Evolutionary conservation across 2,329 filamentous ascomycete species (phyloP).

Genomic region (Elsinoe arachidis): DNA sequence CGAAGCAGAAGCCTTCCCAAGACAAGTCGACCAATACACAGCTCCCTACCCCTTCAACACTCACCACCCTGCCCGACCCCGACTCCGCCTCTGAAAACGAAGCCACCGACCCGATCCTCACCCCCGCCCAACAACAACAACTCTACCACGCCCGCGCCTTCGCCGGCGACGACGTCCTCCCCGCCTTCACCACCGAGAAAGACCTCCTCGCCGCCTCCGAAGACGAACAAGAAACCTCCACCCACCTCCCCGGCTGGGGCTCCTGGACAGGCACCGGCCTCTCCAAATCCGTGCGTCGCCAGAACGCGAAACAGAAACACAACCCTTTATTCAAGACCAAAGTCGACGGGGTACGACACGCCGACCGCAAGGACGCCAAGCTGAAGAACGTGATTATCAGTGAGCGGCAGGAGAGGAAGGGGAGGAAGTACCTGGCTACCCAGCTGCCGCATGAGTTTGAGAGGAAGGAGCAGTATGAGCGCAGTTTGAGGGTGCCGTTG

Average conservation of each 20-base stretch:
- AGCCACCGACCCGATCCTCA: slow-evolving; percentile 30
- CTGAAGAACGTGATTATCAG: slow-evolving; percentile 82
- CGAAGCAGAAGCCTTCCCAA: slow-evolving; percentile 15
- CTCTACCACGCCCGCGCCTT: slow-evolving; percentile 74
- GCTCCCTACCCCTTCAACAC: slow-evolving; percentile 34
- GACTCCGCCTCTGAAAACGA: slow-evolving; percentile 18
- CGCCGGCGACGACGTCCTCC: slow-evolving; percentile 74
- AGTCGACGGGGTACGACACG: slow-evolving; percentile 63
- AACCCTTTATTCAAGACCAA: slow-evolving; percentile 51
- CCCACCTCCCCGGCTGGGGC: slow-evolving; percentile 89
- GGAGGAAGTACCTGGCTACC: slow-evolving; percentile 76
- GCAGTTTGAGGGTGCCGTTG: slow-evolving; percentile 74
- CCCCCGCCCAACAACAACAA: slow-evolving; percentile 41
- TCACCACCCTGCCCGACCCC: slow-evolving; percentile 34
- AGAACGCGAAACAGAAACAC: slow-evolving; percentile 43
- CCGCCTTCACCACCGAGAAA: slow-evolving; percentile 76
- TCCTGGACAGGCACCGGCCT: slow-evolving; percentile 81
- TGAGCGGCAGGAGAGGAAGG: slow-evolving; percentile 87
- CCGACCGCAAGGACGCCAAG: slow-evolving; percentile 72
- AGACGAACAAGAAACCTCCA: slow-evolving; percentile 72
- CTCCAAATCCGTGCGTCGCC: slow-evolving; percentile 57
- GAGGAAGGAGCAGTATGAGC: slow-evolving; percentile 79
- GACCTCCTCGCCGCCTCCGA: slow-evolving; percentile 61
- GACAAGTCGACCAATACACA: slow-evolving; percentile 18
- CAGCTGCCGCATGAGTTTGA: slow-evolving; percentile 86